Evolutionary conservation across 192 early-diverging fungal species (phyloP).

Genomic region (Rhizophagus prolifer): DNA sequence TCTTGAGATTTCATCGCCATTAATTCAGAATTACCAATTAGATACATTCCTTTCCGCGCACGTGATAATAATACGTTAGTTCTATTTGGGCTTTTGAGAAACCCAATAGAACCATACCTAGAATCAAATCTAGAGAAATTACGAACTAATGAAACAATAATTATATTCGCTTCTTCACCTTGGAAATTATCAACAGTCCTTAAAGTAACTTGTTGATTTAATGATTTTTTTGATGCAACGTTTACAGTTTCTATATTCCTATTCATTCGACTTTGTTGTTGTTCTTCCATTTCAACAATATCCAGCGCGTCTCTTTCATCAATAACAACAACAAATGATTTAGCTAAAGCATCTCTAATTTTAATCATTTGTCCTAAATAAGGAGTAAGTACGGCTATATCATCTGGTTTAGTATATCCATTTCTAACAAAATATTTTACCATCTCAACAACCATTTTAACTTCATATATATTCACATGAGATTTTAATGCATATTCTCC

Average conservation of each 20-base stretch:
- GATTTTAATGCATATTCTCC: conserved; percentile 46
- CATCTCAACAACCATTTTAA: conserved; percentile 48
- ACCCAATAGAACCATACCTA: conserved; percentile 43
- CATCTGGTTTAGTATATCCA: conserved; percentile 45
- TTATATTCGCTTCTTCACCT: conserved; percentile 45
- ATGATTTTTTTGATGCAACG: neutral
- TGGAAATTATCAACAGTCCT: conserved; percentile 50
- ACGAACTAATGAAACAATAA: conserved; percentile 46
- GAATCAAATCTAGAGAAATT: conserved; percentile 4
- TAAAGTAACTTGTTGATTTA: conserved; percentile 32
- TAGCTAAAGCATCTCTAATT: conserved; percentile 37
- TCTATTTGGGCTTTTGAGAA: conserved; percentile 55
- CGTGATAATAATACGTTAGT: conserved; percentile 58
- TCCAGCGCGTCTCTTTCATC: conserved; percentile 42
- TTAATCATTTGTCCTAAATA: conserved; percentile 55
- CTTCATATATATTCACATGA: conserved; percentile 49
- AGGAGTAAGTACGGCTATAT: conserved; percentile 57
- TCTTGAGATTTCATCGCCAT: conserved; percentile 28
- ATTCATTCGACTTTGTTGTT: too few species aligned
- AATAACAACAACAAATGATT: conserved; percentile 35
- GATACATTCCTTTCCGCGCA: conserved; percentile 59
- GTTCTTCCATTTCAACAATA: conserved; percentile 28
- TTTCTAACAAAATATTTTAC: conserved; percentile 50
- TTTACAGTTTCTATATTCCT: neutral
- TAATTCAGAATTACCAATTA: conserved; percentile 49